Percentiles rank a stretch among this genome's conserved stretches.
Evolutionary conservation across 345 rosid genomes (phyloP).

Genomic region (Rhodomyrtus tomentosa): DNA sequence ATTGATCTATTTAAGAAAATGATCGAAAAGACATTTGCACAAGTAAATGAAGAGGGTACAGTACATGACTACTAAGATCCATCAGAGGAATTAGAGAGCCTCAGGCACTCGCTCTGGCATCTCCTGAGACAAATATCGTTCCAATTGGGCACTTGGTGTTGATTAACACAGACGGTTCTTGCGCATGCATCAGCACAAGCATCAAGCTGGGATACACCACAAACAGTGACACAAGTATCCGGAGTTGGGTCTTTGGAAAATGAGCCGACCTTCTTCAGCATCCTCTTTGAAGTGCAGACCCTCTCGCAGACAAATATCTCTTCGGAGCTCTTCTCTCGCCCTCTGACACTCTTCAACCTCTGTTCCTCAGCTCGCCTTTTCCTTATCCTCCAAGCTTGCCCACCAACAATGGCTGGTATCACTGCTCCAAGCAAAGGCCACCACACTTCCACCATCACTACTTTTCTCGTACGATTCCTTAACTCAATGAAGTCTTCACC

Average conservation of each 20-base stretch:
- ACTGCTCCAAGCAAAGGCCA: slow-evolving; percentile 66
- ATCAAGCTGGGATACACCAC: slow-evolving; percentile 84
- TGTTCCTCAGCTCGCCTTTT: slow-evolving; percentile 56
- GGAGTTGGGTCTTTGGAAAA: slow-evolving; percentile 72
- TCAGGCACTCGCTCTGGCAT: slow-evolving; percentile 78
- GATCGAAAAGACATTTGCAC: not conserved
- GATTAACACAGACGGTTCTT: slow-evolving; percentile 74
- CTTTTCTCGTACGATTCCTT: not conserved
- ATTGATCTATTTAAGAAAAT: not conserved
- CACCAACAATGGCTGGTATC: slow-evolving; percentile 61
- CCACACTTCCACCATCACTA: slow-evolving; percentile 72
- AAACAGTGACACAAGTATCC: slow-evolving; percentile 77
- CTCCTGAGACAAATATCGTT: slow-evolving; percentile 70
- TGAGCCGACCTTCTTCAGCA: slow-evolving; percentile 76
- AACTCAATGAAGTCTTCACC: not conserved
- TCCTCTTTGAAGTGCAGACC: slow-evolving; percentile 83
- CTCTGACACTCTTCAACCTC: slow-evolving; percentile 61
- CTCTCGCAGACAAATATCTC: slow-evolving; percentile 84
- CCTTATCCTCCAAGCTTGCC: slow-evolving; percentile 58
- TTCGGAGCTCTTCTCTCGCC: slow-evolving; percentile 73
- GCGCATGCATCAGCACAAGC: slow-evolving; percentile 91
- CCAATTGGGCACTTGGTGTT: slow-evolving; percentile 88
- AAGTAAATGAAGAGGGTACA: not conserved
- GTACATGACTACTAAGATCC: slow-evolving; percentile 3
- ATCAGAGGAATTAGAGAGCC: slow-evolving; percentile 28